Percentiles rank a stretch among this genome's conserved stretches.
phyloP scores from a whole-genome alignment of 2,329 filamentous ascomycete species.

The Cytospora piceae region DNA sequence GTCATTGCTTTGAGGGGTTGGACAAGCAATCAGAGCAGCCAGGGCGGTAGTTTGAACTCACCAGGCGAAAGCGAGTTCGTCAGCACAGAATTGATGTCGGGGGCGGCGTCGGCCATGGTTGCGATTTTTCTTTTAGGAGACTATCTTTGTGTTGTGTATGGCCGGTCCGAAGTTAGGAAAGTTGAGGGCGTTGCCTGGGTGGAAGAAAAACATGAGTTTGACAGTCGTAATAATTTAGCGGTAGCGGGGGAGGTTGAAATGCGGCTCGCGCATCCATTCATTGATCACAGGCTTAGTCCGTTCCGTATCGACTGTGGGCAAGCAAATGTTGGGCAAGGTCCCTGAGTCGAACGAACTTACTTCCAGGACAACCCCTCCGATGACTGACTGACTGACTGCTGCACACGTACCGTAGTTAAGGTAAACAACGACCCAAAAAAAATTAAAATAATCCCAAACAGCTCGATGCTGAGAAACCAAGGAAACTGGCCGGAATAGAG shows the following conservation, averaged over 20 bases:
- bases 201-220: slow-evolving; percentile 30
- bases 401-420: slow-evolving; percentile 13
- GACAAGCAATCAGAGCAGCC: slow-evolving; percentile 1
- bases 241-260: slow-evolving; percentile 28
- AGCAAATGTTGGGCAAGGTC: slow-evolving; percentile 21
- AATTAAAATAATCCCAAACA: background rate
- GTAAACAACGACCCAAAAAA: slow-evolving; percentile 11
- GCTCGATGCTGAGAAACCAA: slow-evolving; percentile 8
- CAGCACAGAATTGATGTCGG: slow-evolving; percentile 98
- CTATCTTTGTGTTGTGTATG: slow-evolving; percentile 34
- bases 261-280: slow-evolving; percentile 25
- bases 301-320: slow-evolving; percentile 10
- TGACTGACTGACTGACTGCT: background rate
- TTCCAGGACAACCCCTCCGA: slow-evolving; percentile 25
- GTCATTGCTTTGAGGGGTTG: slow-evolving; percentile 7
- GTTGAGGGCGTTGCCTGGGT: slow-evolving; percentile 24
- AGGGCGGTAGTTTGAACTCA: slow-evolving; percentile 55
- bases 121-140: slow-evolving; percentile 28
- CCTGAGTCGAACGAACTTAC: slow-evolving; percentile 21
- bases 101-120: slow-evolving; percentile 66
- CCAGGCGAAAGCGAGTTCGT: slow-evolving; percentile 94
- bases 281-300: slow-evolving; percentile 16
- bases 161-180: slow-evolving; percentile 33
- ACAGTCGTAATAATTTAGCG: slow-evolving; percentile 29
- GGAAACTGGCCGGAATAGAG: background rate